Evolutionary conservation across 768 basidiomycete species (phyloP).

Genomic region (Leucocoprinus birnbaumii): DNA sequence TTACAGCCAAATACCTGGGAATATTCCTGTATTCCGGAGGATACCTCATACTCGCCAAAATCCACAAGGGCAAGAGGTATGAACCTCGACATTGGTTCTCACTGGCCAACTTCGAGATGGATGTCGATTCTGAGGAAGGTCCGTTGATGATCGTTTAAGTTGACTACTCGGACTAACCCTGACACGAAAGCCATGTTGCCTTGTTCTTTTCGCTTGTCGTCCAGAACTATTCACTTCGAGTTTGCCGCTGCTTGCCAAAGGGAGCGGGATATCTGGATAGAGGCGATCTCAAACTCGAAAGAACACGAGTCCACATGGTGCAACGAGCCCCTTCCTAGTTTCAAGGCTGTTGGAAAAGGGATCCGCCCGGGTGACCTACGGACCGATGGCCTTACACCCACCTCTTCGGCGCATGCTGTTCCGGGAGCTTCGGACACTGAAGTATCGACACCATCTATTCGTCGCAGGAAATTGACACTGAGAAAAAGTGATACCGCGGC

Average conservation of each 20-base stretch:
- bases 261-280: slow-evolving; percentile 89
- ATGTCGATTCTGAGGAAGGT: slow-evolving; percentile 75
- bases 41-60: slow-evolving; percentile 85
- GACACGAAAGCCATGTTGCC: slow-evolving; percentile 64
- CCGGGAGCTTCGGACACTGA: slow-evolving; percentile 24
- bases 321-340: slow-evolving; percentile 63
- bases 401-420: slow-evolving; percentile 32
- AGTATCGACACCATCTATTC: slow-evolving; percentile 33
- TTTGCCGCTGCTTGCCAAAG: slow-evolving; percentile 79
- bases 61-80: slow-evolving; percentile 75
- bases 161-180: neutral
- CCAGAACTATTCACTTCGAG: slow-evolving; percentile 75
- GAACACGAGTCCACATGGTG: slow-evolving; percentile 44
- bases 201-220: slow-evolving; percentile 74
- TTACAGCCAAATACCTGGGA: slow-evolving; percentile 78
- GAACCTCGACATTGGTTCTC: slow-evolving; percentile 90
- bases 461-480: slow-evolving; percentile 24
- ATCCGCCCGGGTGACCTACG: slow-evolving; percentile 32
- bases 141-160: slow-evolving; percentile 26
- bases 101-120: slow-evolving; percentile 70
- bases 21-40: slow-evolving; percentile 87
- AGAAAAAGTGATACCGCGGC: slow-evolving; percentile 22
- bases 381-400: slow-evolving; percentile 35
- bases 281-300: slow-evolving; percentile 55
- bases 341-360: slow-evolving; percentile 44